A percentile compares a stretch with the other conserved stretches of the same genome.
Conservation (phyloP, 805 yeast species). For the Debaryomyces hansenii region DNA sequence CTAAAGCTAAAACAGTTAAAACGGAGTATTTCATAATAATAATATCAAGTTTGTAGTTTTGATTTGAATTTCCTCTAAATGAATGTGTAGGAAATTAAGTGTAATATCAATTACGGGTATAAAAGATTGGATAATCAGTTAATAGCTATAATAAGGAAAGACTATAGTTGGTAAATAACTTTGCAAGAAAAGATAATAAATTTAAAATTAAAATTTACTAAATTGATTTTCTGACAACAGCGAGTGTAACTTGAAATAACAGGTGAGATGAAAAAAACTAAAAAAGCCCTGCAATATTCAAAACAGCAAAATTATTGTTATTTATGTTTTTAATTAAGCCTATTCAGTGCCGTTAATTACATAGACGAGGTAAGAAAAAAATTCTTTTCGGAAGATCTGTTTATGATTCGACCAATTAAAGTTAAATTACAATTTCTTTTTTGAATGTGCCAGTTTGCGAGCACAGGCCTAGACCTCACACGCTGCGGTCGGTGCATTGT, state of each 20-base stretch:
- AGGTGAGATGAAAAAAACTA: neutral
- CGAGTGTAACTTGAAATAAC: too few relatives aligned
- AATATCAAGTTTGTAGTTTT: neutral
- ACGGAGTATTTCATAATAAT: slow-evolving; percentile 28
- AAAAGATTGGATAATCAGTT: neutral
- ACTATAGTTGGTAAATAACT: slow-evolving; percentile 11
- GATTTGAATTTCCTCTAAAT: slow-evolving; percentile 1
- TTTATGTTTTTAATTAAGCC: slow-evolving; percentile 1
- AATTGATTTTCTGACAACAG: neutral
- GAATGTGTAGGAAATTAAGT: neutral
- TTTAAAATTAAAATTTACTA: neutral
- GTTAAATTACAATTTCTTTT: neutral
- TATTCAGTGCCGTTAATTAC: neutral
- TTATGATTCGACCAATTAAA: neutral
- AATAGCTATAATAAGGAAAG: slow-evolving; percentile 8
- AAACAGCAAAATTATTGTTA: neutral
- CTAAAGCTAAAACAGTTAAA: slow-evolving; percentile 22
- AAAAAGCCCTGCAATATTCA: neutral
- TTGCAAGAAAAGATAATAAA: neutral
- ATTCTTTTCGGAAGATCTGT: neutral
- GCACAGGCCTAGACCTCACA: neutral
- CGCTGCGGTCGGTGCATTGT: neutral
- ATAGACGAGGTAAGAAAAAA: neutral
- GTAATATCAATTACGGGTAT: neutral
- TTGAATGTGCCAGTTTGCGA: neutral